Base-by-base conservation (phyloP, 306 rosid genomes). In the Castanospermum australe region DNA sequence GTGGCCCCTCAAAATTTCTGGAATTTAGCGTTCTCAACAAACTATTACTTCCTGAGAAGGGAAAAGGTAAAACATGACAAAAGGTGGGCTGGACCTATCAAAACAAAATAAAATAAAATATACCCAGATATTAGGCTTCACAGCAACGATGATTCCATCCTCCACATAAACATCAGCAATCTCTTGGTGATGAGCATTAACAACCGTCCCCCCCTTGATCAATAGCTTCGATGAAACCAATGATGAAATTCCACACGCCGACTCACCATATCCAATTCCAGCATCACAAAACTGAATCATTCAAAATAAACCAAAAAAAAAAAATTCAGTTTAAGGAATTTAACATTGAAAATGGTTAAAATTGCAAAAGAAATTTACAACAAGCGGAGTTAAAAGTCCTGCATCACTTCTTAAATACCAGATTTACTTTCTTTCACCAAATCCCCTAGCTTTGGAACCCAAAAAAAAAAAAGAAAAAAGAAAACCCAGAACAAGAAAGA, bases 121-220 rank as follows among this genome's bases (percentile, higher is more conserved):
- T 33, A 87, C 92, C 78, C 44, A 70, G 76, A 90, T 86, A 45
- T 83, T 84, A 59, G 90, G 92, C 82, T 82, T 82, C 60, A 90
- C 89, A 24, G 90, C 84, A 66, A 90, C 83, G 56, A 88, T 84
- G 47, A 86, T 79, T 45, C 92, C 94, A 73, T 84, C 88, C 80
- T 86, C 88, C 45, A 90, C 89, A 78, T 88, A 90, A 67, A 90
- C 94, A 80, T 88, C 94, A 44, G 94, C 90, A 44, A 80, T 71
- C 84, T 90, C 92, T 82, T 44, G 83, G 4, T 75, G 81, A 63
- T 88, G 90, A 75, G 92, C 92, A 81, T 90, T 90, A 33, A 86
- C 90, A 14, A 90, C 90, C n/a, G 73, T 75, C 25, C 90, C 92
- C 5, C 92, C 94, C 75, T 86, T 90, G 60, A 90, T 86, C 85